These are phyloP conservation scores for Blastobotrys niveus DNA, from an alignment of 1,139 yeast species.

Conservation along the genomic window DNA sequence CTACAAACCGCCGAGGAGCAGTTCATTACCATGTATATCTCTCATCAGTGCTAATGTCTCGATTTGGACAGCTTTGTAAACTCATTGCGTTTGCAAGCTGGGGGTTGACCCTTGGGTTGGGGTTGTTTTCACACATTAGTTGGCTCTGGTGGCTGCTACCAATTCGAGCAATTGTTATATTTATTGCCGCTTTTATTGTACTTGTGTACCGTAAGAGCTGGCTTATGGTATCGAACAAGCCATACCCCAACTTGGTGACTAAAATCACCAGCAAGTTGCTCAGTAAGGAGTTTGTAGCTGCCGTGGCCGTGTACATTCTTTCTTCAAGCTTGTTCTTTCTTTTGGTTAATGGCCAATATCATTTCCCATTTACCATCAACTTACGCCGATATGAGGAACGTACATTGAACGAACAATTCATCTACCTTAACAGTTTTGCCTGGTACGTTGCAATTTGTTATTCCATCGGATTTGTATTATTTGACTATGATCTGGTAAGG, in stretches of 20 bases:
- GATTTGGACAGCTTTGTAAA: constrained; percentile 29
- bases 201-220: constrained; percentile 29
- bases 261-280: constrained; percentile 43
- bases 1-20: constrained; percentile 16
- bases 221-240: constrained; percentile 22
- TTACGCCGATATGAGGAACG: constrained; percentile 44
- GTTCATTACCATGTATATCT: constrained; percentile 28
- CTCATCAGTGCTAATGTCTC: constrained; percentile 26
- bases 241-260: constrained; percentile 20
- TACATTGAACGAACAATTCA: constrained; percentile 55
- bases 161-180: constrained; percentile 22
- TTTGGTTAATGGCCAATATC: constrained; percentile 34
- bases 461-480: constrained; percentile 47
- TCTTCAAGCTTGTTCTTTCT: constrained; percentile 39
- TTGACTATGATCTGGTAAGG: constrained; percentile 56
- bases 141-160: constrained; percentile 28
- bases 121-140: constrained; percentile 18
- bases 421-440: constrained; percentile 46
- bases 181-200: constrained; percentile 25
- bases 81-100: constrained; percentile 24
- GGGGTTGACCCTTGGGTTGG: constrained; percentile 18
- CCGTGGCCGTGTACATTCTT: constrained; percentile 37
- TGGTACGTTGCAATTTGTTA: constrained; percentile 45
- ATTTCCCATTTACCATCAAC: constrained; percentile 26
- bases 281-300: constrained; percentile 36